These are phyloP conservation scores for Pseudoturritis turrita DNA, from an alignment of 345 rosid species.

Conservation along the genomic window DNA sequence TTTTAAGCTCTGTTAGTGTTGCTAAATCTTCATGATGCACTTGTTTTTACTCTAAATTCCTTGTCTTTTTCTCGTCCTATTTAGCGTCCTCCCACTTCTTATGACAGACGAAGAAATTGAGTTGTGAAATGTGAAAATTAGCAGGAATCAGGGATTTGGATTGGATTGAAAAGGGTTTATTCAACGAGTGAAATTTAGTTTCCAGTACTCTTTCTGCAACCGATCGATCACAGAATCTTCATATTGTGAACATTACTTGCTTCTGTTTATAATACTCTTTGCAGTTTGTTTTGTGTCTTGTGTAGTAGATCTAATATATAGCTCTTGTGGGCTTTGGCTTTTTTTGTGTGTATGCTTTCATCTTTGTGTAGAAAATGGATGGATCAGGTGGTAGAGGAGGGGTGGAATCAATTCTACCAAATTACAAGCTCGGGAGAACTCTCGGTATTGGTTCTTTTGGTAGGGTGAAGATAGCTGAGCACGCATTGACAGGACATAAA, in stretches of 20 bases:
- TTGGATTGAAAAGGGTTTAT: background rate
- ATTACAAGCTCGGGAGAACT: slow-evolving; percentile 79
- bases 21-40: background rate
- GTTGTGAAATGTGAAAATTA: slow-evolving; percentile 9
- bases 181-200: background rate
- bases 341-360: background rate
- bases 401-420: slow-evolving; percentile 50
- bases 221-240: background rate
- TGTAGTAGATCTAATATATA: background rate
- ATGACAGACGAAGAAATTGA: background rate
- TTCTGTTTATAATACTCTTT: background rate
- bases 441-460: slow-evolving; percentile 95
- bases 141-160: background rate
- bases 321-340: background rate
- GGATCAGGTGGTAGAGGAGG: slow-evolving; percentile 49
- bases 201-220: background rate
- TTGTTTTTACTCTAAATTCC: background rate
- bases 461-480: slow-evolving; percentile 91
- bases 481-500: slow-evolving; percentile 73
- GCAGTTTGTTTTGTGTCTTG: background rate
- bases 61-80: background rate
- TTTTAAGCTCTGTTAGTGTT: slow-evolving; percentile 16
- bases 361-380: slow-evolving; percentile 43
- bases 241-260: background rate
- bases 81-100: background rate